Evolutionary conservation across 306 rosid species (phyloP).

Genomic region (Mimosa pudica): DNA sequence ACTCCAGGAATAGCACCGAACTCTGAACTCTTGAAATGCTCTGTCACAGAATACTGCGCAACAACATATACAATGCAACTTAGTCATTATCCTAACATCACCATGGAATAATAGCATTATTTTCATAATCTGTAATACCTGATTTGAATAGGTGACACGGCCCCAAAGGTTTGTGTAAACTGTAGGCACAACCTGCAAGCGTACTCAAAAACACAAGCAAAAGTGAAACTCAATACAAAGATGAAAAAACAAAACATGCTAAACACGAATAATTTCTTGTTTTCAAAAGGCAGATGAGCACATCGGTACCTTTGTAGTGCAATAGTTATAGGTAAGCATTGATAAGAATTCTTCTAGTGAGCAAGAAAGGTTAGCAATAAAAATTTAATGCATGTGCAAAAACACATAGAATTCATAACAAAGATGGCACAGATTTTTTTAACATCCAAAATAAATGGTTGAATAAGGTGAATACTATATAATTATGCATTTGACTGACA

Average conservation of each 20-base stretch:
- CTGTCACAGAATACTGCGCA: conserved; percentile 87
- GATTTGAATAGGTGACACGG: conserved; percentile 68
- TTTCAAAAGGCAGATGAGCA: conserved; percentile 8
- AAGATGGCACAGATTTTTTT: conserved; percentile 14
- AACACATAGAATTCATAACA: conserved; percentile 8
- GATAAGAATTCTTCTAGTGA: background rate
- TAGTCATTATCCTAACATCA: conserved; percentile 24
- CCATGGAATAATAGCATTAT: conserved; percentile 23
- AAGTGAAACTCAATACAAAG: conserved; percentile 10
- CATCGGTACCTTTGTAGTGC: background rate
- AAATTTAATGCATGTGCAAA: background rate
- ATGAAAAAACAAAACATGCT: conserved; percentile 5
- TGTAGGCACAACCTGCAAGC: conserved; percentile 88
- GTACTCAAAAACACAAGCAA: conserved; percentile 15
- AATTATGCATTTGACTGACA: conserved; percentile 30
- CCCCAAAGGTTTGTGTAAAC: conserved; percentile 68
- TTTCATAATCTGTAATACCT: conserved; percentile 54
- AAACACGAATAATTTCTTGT: background rate
- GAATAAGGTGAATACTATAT: conserved; percentile 11
- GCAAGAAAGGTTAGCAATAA: background rate
- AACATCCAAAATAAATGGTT: background rate
- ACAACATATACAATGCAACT: conserved; percentile 37
- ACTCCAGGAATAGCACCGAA: conserved; percentile 70
- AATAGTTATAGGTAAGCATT: background rate
- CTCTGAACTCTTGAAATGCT: conserved; percentile 82